phyloP scores from a whole-genome alignment of 345 rosid genomes.

The Eucalyptus sideroxylon region DNA sequence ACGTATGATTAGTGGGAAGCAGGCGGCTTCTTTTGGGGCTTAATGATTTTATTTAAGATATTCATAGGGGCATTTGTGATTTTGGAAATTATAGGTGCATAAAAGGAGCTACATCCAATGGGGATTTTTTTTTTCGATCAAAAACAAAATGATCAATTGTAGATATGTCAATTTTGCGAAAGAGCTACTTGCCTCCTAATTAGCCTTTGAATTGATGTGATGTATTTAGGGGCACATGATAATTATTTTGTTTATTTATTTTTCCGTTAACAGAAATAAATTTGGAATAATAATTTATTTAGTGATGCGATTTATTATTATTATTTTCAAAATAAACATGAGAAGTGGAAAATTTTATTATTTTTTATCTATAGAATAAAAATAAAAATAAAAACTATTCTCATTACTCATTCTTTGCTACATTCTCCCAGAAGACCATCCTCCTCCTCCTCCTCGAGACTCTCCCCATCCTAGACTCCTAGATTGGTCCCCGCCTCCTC shows the following conservation, averaged over 20 bases:
- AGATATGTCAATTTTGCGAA: accelerated
- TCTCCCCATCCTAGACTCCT: not conserved
- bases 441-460: not conserved
- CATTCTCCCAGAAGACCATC: no score
- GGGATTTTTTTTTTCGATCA: accelerated
- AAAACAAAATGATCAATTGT: not conserved
- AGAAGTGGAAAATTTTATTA: no score
- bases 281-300: accelerated
- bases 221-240: not conserved
- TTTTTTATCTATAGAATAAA: no score
- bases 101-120: not conserved
- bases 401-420: accelerated
- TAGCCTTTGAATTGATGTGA: not conserved
- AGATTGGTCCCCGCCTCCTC: not conserved
- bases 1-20: not conserved
- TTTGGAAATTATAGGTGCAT: no score
- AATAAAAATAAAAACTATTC: no score
- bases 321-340: no score
- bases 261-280: accelerated
- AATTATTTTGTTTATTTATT: accelerated
- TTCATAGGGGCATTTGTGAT: accelerated
- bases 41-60: not conserved
- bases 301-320: accelerated
- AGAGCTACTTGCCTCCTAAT: accelerated
- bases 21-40: not conserved